Conservation (phyloP, 306 rosid species). For the Cucumis melo region DNA sequence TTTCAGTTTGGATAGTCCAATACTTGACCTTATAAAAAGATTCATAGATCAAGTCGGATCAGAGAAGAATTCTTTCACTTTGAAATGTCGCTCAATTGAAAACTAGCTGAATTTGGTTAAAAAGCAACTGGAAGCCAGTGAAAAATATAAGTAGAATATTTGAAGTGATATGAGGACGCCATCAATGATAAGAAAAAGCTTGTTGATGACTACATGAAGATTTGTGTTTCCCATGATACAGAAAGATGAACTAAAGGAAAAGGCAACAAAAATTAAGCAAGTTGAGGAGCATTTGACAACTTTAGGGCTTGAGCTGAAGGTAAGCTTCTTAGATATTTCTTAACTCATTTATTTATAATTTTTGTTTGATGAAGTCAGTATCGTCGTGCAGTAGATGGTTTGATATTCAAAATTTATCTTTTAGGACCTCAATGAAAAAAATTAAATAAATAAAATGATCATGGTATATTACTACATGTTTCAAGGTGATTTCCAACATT, state of each 20-base stretch:
- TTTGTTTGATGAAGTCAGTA: too few species aligned
- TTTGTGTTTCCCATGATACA: constrained; percentile 11
- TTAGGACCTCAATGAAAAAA: too few species aligned
- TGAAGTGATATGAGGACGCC: constrained; percentile 77
- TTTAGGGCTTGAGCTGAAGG: constrained; percentile 66
- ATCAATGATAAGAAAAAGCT: constrained; percentile 67
- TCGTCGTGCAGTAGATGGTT: too few species aligned
- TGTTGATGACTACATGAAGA: constrained; percentile 80
- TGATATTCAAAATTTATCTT: too few species aligned
- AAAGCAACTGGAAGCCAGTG: constrained; percentile 75
- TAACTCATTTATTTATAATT: neutral
- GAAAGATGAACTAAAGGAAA: constrained; percentile 75
- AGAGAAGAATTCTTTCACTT: constrained; percentile 49
- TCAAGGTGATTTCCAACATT: too few species aligned
- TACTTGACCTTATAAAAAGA: constrained; percentile 60
- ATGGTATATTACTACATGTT: too few species aligned
- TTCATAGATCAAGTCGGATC: constrained; percentile 63
- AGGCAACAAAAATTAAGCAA: constrained; percentile 46
- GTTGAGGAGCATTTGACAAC: constrained; percentile 80
- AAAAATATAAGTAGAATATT: constrained; percentile 65
- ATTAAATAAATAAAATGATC: too few species aligned
- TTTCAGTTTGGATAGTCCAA: constrained; percentile 78
- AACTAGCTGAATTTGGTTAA: constrained; percentile 49
- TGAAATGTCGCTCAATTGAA: constrained; percentile 59
- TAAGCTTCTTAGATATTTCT: constrained; percentile 14